Conservation (phyloP, 352 stramenopile genomes). For the Globisporangium barbulae region DNA sequence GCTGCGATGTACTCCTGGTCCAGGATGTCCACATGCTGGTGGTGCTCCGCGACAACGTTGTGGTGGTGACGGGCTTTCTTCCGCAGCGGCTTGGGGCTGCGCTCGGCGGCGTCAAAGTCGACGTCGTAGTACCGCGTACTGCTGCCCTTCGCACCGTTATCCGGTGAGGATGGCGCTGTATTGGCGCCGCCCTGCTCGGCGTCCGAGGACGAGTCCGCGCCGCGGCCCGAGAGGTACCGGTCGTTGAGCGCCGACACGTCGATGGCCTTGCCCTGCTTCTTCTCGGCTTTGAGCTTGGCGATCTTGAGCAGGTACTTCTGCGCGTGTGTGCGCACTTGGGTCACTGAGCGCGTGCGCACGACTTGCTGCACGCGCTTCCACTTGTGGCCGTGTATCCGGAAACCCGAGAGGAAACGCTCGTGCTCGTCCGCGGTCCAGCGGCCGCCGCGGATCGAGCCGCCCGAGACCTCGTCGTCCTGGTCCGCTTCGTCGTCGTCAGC, state of each 20-base stretch:
- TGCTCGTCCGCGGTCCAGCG: slow-evolving; percentile 86
- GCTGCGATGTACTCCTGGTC: slow-evolving; percentile 81
- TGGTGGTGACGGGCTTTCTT: slow-evolving; percentile 57
- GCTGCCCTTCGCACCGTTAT: slow-evolving; percentile 15
- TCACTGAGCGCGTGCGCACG: slow-evolving; percentile 84
- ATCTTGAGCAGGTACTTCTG: slow-evolving; percentile 90
- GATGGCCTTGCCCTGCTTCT: slow-evolving; percentile 42
- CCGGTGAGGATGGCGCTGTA: slow-evolving; percentile 37
- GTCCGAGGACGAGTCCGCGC: slow-evolving; percentile 21
- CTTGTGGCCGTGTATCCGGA: slow-evolving; percentile 86
- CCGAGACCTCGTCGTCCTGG: slow-evolving; percentile 37
- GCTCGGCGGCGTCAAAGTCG: background rate
- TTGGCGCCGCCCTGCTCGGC: slow-evolving; percentile 21
- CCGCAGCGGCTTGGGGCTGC: slow-evolving; percentile 24
- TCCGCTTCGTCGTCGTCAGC: slow-evolving; percentile 66
- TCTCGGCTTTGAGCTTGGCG: slow-evolving; percentile 85
- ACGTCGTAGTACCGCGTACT: slow-evolving; percentile 5
- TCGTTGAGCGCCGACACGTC: slow-evolving; percentile 20
- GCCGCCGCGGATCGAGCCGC: slow-evolving; percentile 63
- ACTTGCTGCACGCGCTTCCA: slow-evolving; percentile 90
- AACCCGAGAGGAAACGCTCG: slow-evolving; percentile 82
- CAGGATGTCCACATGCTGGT: slow-evolving; percentile 38
- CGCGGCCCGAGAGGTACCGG: slow-evolving; percentile 14
- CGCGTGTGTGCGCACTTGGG: slow-evolving; percentile 84
- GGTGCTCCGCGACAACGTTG: background rate